Base-by-base conservation (phyloP, 495 filamentous ascomycete species). In the Penicillium lagena region DNA sequence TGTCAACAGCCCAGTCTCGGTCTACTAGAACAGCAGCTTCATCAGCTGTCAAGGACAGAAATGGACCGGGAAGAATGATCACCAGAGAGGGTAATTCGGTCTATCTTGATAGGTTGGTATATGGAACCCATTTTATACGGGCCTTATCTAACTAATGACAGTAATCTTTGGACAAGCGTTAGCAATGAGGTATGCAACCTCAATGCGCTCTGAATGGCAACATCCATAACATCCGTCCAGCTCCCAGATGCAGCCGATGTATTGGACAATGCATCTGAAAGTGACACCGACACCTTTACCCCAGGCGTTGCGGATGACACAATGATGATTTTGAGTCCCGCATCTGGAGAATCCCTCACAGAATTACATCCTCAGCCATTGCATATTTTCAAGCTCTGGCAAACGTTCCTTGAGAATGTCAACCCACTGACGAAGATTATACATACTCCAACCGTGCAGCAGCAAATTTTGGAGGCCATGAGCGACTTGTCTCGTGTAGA, bases 361-460 rank as follows among this genome's bases (percentile, higher is more conserved):
- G 42, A 47, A 35, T 56, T 80, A n/a, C 86, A 91, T 64, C 86
- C 86, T 1, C 59, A 62, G 4, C 63, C 80, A 7, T 71, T 87
- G 41, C 83, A 89, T 44, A 82, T 89, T 14, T 81, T 89, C 51
- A 68, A 73, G 39, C 59, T 89, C 7, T 89, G 85, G 84, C 82
- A 87, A 56, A 72, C 72, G 1, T 87, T 77, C 51, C 71, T 84
- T 11, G 75, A 81, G 43, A 78, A 80, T 50, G 77, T 86, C 47
- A 81, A 87, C 58, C 84, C 84, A 0, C 54, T 89, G 35, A 76
- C 74, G 35, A 89, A 87, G 56, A 60, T 87, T n/a, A 70, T 87
- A 43, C 85, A 89, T 60, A 76, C 73, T 1, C 84, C 83, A 4
- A 81, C 79, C 4, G 46, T 82, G 35, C 64, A 67, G 39, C 62